These are phyloP conservation scores for Fraxinus paxiana DNA, from an alignment of 305 asterid genomes.

Conservation along the genomic window DNA sequence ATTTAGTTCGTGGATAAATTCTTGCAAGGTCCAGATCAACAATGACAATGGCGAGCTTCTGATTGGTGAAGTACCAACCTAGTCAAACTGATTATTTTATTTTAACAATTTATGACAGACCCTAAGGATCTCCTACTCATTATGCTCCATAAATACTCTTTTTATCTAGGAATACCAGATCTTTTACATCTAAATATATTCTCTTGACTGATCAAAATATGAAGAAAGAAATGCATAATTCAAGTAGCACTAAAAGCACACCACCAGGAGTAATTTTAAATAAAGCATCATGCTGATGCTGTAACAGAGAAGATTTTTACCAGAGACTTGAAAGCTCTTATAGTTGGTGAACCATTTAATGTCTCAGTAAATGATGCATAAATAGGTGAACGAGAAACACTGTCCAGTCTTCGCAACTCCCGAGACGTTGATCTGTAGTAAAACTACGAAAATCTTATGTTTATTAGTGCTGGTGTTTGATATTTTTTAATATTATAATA, in stretches of 20 bases:
- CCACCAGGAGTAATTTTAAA: neutral
- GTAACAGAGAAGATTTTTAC: constrained; percentile 33
- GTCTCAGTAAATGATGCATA: constrained; percentile 94
- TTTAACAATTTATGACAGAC: neutral
- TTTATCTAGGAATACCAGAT: neutral
- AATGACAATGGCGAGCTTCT: neutral
- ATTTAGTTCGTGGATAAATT: neutral
- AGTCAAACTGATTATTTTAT: neutral
- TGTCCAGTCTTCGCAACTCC: constrained; percentile 89
- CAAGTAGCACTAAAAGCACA: neutral
- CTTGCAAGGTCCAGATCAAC: neutral
- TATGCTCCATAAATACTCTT: neutral
- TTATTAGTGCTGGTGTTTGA: constrained; percentile 27
- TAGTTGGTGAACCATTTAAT: constrained; percentile 86
- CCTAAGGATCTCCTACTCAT: neutral
- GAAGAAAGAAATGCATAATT: neutral
- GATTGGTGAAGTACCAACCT: neutral
- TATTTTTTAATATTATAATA: neutral
- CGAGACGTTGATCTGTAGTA: constrained; percentile 96
- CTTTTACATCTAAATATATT: neutral
- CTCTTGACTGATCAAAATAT: neutral
- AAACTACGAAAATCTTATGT: constrained; percentile 41
- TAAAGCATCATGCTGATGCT: neutral
- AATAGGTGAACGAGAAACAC: constrained; percentile 94
- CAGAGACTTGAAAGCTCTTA: constrained; percentile 75